phyloP scores from a whole-genome alignment of 345 rosid genomes.

The Pseudoturritis turrita region DNA sequence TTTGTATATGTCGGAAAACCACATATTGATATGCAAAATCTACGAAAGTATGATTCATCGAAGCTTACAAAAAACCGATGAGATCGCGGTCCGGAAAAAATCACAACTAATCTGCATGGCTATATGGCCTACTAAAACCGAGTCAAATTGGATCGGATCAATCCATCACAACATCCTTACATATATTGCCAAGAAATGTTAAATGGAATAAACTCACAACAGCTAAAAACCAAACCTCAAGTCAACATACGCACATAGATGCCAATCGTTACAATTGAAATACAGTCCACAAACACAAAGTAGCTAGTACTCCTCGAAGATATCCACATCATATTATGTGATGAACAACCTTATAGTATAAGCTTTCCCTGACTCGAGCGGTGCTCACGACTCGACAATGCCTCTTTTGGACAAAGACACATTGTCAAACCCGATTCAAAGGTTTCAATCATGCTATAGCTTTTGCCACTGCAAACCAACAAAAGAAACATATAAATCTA shows the following conservation, averaged over 20 bases:
- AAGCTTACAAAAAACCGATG: background rate
- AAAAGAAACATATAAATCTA: slow-evolving; percentile 28
- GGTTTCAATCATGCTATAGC: slow-evolving; percentile 19
- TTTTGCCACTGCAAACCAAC: slow-evolving; percentile 21
- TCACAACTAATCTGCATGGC: background rate
- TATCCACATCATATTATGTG: slow-evolving; percentile 25
- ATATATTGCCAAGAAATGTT: background rate
- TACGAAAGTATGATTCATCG: background rate
- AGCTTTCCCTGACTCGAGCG: slow-evolving; percentile 17
- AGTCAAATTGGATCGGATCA: background rate
- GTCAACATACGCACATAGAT: slow-evolving; percentile 13
- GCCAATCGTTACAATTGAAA: slow-evolving; percentile 4
- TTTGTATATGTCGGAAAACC: background rate
- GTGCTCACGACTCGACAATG: slow-evolving; percentile 26
- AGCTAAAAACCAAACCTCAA: slow-evolving; percentile 21
- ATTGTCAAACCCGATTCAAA: slow-evolving; percentile 27
- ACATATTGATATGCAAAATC: background rate
- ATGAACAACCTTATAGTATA: slow-evolving; percentile 12
- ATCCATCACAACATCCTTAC: background rate
- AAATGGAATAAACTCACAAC: background rate
- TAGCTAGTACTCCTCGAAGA: background rate
- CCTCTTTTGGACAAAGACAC: slow-evolving; percentile 28
- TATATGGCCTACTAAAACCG: background rate
- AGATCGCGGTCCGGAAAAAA: no score
- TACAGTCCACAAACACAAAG: slow-evolving; percentile 24